A percentile compares a stretch with the other conserved stretches of the same genome.
Conservation (phyloP, 305 asterid genomes). For the Solanum hybrid region DNA sequence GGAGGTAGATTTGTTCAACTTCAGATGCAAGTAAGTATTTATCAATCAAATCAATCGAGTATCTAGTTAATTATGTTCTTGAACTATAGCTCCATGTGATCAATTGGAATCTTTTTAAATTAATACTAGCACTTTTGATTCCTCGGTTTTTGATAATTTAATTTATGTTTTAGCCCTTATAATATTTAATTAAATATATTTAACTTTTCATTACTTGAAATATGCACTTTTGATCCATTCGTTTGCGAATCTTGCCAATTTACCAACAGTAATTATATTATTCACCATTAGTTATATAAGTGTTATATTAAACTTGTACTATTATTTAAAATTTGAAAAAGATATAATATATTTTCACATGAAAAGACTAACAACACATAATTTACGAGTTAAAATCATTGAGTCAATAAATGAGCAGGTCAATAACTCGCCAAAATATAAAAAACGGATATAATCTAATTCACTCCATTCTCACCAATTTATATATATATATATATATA, state of each 20-base stretch:
- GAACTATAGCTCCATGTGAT: neutral
- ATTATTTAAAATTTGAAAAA: no score
- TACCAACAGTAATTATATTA: neutral
- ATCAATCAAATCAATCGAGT: neutral
- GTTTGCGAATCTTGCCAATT: neutral
- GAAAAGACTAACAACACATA: neutral
- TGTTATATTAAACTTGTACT: neutral
- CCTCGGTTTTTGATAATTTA: neutral
- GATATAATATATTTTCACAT: neutral
- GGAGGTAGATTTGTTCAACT: neutral
- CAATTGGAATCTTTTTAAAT: neutral
- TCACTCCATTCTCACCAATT: neutral
- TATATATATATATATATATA: no score
- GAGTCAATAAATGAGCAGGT: neutral
- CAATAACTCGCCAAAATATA: no score
- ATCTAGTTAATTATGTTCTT: neutral
- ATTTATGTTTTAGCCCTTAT: neutral
- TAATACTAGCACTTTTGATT: neutral
- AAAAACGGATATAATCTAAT: neutral
- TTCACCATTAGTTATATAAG: neutral
- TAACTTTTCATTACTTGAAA: neutral
- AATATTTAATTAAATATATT: neutral
- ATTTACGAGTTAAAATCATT: neutral
- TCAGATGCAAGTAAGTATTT: fast-evolving
- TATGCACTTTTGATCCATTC: neutral